Evolutionary conservation across 345 rosid genomes (phyloP).

Genomic region (Salix arbutifolia): DNA sequence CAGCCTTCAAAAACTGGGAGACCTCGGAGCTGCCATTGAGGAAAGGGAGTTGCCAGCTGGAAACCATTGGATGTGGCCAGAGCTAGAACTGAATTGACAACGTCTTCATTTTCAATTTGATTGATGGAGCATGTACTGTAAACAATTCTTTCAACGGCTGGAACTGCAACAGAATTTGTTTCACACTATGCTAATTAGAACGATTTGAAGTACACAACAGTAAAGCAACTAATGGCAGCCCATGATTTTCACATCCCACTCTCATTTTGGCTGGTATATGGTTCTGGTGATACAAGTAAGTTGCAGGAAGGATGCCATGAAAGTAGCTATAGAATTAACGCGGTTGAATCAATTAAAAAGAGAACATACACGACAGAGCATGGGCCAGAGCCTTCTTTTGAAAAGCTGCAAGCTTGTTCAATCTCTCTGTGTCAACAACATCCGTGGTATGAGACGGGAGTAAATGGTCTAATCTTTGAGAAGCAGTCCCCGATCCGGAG

Average conservation of each 20-base stretch:
- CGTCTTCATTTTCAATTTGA: constrained; percentile 88
- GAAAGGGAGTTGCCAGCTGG: constrained; percentile 58
- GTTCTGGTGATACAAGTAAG: background rate
- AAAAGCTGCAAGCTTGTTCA: constrained; percentile 71
- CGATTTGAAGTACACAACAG: no score
- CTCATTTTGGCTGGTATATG: no score
- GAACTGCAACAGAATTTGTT: constrained; percentile 36
- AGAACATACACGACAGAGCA: constrained; percentile 68
- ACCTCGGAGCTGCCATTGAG: constrained; percentile 71
- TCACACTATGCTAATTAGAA: background rate
- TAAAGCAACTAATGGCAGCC: background rate
- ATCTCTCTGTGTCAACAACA: constrained; percentile 40
- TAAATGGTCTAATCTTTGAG: constrained; percentile 83
- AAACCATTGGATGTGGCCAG: constrained; percentile 55
- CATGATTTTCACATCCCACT: no score
- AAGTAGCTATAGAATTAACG: background rate
- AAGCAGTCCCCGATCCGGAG: constrained; percentile 84
- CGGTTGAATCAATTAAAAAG: background rate
- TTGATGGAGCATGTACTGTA: constrained; percentile 92
- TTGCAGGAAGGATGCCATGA: background rate
- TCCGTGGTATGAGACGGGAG: constrained; percentile 62
- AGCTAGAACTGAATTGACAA: constrained; percentile 57
- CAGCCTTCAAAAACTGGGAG: constrained; percentile 67
- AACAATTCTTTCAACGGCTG: constrained; percentile 58
- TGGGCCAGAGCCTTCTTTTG: constrained; percentile 83